Percentiles rank a stretch among this genome's conserved stretches.
phyloP scores from a whole-genome alignment of 2,329 filamentous ascomycete genomes.

The Cercospora sesami region DNA sequence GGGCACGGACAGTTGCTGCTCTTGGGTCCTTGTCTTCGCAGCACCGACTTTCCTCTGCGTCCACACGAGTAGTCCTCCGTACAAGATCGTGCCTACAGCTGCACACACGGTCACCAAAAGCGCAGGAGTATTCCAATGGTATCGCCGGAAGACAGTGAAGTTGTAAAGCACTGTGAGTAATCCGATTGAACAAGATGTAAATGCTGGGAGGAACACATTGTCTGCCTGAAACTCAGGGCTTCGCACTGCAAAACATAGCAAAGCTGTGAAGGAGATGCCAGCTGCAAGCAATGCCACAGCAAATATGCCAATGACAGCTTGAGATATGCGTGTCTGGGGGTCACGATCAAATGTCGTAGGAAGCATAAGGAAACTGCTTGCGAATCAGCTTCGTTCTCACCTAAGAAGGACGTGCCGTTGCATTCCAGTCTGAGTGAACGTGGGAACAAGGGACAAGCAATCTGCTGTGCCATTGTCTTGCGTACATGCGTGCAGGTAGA shows the following conservation, averaged over 20 bases:
- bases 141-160: slow-evolving; percentile 46
- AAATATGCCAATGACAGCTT: slow-evolving; percentile 46
- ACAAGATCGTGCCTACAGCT: slow-evolving; percentile 45
- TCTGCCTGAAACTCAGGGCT: slow-evolving; percentile 51
- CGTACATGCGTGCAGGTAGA: slow-evolving; percentile 20
- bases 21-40: slow-evolving; percentile 23
- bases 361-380: slow-evolving; percentile 50
- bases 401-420: background rate
- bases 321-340: slow-evolving; percentile 42
- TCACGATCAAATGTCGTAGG: slow-evolving; percentile 49
- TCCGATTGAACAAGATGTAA: slow-evolving; percentile 49
- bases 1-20: slow-evolving; percentile 16
- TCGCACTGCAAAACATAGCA: slow-evolving; percentile 50
- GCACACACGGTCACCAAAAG: slow-evolving; percentile 45
- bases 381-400: slow-evolving; percentile 19
- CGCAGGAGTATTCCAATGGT: slow-evolving; percentile 47
- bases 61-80: slow-evolving; percentile 45
- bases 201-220: slow-evolving; percentile 48
- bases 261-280: slow-evolving; percentile 51
- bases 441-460: background rate
- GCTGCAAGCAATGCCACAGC: slow-evolving; percentile 50
- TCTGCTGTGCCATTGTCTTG: background rate
- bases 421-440: background rate
- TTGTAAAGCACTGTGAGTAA: slow-evolving; percentile 52
- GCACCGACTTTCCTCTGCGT: slow-evolving; percentile 45